phyloP scores from a whole-genome alignment of 352 stramenopile genomes.

The Phytopythium ostracodes region DNA sequence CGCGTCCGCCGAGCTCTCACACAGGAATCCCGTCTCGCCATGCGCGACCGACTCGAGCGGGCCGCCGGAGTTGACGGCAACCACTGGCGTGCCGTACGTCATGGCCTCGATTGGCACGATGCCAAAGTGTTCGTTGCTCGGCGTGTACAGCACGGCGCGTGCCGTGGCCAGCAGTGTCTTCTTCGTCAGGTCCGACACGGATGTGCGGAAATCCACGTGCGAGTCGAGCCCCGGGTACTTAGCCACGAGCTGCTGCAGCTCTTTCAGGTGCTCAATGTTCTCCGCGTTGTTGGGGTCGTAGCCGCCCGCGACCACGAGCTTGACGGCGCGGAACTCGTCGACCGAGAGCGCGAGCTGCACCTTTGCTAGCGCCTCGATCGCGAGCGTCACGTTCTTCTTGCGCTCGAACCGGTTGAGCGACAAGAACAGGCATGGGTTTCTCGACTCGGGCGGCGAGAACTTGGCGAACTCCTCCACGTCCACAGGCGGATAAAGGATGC shows the following conservation, averaged over 20 bases:
- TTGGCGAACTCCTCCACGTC: slow-evolving; percentile 72
- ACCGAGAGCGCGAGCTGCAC: slow-evolving; percentile 36
- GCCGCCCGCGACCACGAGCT: slow-evolving; percentile 92
- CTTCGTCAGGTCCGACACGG: slow-evolving; percentile 86
- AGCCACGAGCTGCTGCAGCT: slow-evolving; percentile 81
- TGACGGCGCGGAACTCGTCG: slow-evolving; percentile 44
- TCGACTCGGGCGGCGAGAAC: slow-evolving; percentile 26
- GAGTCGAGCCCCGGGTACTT: slow-evolving; percentile 35
- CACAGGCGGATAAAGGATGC: slow-evolving; percentile 95
- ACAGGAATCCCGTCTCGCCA: slow-evolving; percentile 83
- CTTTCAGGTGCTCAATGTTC: slow-evolving; percentile 94
- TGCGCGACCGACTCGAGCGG: slow-evolving; percentile 95
- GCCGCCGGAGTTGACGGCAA: slow-evolving; percentile 94
- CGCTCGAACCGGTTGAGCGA: slow-evolving; percentile 98
- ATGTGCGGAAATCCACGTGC: slow-evolving; percentile 87
- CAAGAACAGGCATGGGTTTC: slow-evolving; percentile 78
- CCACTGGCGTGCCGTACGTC: slow-evolving; percentile 91
- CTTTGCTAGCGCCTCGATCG: slow-evolving; percentile 74
- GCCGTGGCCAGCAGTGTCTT: slow-evolving; percentile 82
- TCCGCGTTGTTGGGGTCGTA: slow-evolving; percentile 96
- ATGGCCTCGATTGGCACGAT: slow-evolving; percentile 99
- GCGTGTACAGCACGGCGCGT: slow-evolving; percentile 94
- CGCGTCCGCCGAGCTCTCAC: slow-evolving; percentile 43
- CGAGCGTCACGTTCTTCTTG: slow-evolving; percentile 97
- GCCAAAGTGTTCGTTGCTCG: slow-evolving; percentile 97